Conservation (phyloP, 2,329 filamentous ascomycete species). For the Epichloe sp. region DNA sequence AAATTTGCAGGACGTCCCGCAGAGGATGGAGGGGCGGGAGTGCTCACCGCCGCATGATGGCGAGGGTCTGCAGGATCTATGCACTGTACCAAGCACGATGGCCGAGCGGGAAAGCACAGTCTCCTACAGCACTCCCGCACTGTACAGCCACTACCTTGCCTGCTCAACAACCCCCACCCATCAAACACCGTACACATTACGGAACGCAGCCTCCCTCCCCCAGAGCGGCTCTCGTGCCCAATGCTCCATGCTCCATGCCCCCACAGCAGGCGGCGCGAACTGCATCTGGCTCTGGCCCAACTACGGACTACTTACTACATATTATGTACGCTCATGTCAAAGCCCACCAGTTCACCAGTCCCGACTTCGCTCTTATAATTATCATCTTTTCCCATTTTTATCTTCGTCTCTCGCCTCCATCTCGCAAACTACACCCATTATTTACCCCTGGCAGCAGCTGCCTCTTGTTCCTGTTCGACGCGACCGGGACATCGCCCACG, state of each 20-base stretch:
- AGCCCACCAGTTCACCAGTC: background rate
- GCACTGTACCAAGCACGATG: too few species aligned
- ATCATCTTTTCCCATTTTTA: background rate
- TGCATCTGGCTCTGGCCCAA: background rate
- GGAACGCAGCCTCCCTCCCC: too few species aligned
- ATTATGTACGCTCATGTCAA: too few species aligned
- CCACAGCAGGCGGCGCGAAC: background rate
- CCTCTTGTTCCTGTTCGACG: too few species aligned
- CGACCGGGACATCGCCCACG: background rate
- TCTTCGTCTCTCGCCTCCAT: background rate
- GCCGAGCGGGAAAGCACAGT: accelerated
- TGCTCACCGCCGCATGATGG: background rate
- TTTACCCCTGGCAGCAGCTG: too few species aligned
- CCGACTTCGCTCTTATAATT: background rate
- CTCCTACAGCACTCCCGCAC: background rate
- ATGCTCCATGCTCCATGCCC: background rate
- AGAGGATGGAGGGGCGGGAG: background rate
- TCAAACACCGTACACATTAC: background rate
- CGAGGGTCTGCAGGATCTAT: too few species aligned
- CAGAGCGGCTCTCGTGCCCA: background rate
- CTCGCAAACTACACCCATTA: background rate
- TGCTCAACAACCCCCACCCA: background rate
- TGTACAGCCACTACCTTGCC: background rate
- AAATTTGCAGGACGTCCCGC: too few species aligned
- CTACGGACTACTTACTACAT: too few species aligned